phyloP scores from a whole-genome alignment of 2,329 filamentous ascomycete genomes.

The Ilyonectria mors-panacis region DNA sequence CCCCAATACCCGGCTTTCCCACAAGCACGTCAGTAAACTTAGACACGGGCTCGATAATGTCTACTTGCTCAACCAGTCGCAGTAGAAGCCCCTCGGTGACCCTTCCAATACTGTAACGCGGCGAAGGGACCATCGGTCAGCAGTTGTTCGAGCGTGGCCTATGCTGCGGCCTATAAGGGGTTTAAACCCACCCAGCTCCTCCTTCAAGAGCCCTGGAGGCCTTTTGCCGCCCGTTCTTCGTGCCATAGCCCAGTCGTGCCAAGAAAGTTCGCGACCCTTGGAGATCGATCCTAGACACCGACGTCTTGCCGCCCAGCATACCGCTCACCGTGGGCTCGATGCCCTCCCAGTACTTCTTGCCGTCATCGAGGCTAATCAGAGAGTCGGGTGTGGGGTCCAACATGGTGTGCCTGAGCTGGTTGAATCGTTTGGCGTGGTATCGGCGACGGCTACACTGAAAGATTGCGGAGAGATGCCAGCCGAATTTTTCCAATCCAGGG shows the following conservation, averaged over 20 bases:
- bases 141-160: no score
- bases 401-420: no score
- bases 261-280: neutral
- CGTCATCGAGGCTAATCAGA: neutral
- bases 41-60: constrained; percentile 86
- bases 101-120: constrained; percentile 77
- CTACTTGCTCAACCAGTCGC: constrained; percentile 78
- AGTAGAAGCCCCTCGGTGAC: constrained; percentile 85
- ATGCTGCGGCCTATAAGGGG: neutral
- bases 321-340: neutral
- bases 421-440: no score
- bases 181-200: neutral
- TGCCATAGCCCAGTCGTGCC: neutral
- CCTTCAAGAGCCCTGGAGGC: neutral
- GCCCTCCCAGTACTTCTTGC: neutral
- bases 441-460: no score
- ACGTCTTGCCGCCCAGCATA: neutral
- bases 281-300: neutral
- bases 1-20: constrained; percentile 70
- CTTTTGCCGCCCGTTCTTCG: neutral
- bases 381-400: neutral
- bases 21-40: constrained; percentile 81
- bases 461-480: no score
- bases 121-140: no score
- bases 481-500: no score